These are phyloP conservation scores for Fusarium praegraminearum DNA, from an alignment of 2,329 filamentous ascomycete species.

Conservation along the genomic window DNA sequence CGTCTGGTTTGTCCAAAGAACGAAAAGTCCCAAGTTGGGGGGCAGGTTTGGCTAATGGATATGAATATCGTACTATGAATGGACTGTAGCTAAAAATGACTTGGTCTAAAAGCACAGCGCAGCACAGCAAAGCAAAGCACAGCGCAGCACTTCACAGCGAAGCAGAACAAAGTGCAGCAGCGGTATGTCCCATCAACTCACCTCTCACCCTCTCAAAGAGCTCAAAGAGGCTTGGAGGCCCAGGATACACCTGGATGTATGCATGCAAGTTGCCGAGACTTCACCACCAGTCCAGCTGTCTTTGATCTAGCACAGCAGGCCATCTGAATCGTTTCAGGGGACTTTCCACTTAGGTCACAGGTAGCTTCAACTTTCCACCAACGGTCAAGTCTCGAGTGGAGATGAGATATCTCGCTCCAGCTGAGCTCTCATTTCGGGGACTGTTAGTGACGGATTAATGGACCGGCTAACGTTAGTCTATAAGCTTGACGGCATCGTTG, in stretches of 20 bases:
- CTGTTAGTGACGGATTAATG: constrained; percentile 27
- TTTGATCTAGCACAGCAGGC: constrained; percentile 35
- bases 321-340: constrained; percentile 38
- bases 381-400: constrained; percentile 35
- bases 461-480: constrained; percentile 22
- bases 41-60: constrained; percentile 23
- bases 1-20: constrained; percentile 23
- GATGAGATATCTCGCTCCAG: constrained; percentile 37
- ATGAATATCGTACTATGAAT: constrained; percentile 11
- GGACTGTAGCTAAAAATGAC: constrained; percentile 37
- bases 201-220: not conserved
- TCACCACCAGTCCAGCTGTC: constrained; percentile 25
- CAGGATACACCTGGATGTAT: constrained; percentile 41
- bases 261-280: constrained; percentile 38
- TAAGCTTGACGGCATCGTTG: constrained; percentile 19
- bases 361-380: constrained; percentile 40
- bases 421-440: constrained; percentile 33
- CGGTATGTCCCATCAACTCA: constrained; percentile 27
- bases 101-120: constrained; percentile 22
- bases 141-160: not conserved
- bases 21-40: constrained; percentile 36
- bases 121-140: not conserved
- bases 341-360: constrained; percentile 30
- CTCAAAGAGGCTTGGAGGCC: constrained; percentile 17
- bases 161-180: constrained; percentile 13